phyloP scores from a whole-genome alignment of 495 filamentous ascomycete species.

The Trichoderma virens region DNA sequence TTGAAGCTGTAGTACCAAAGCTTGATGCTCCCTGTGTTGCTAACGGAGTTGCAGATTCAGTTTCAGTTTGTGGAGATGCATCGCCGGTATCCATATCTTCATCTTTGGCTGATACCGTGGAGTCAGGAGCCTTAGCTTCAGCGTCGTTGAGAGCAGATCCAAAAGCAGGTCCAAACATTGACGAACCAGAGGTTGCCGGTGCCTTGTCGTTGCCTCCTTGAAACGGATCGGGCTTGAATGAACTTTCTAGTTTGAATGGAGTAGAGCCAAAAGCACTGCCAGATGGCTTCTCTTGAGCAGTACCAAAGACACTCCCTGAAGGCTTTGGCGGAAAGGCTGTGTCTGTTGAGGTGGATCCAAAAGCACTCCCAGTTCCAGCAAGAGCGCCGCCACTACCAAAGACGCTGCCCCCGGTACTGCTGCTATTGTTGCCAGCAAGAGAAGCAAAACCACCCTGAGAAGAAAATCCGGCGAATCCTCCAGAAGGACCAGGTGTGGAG shows the following conservation, averaged over 20 bases:
- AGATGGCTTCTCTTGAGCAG: conserved; percentile 14
- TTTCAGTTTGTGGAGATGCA: conserved; percentile 17
- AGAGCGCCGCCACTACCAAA: conserved; percentile 1
- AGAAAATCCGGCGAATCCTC: conserved; percentile 55
- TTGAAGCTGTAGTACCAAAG: conserved; percentile 21
- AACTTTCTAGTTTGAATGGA: conserved; percentile 67
- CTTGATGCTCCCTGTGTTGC: conserved; percentile 44
- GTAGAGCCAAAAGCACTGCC: conserved; percentile 45
- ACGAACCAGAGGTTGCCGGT: conserved; percentile 27
- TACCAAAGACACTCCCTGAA: conserved; percentile 18
- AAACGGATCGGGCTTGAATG: conserved; percentile 69
- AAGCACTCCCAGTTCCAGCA: not conserved
- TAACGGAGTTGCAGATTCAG: conserved; percentile 51
- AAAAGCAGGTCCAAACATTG: conserved; percentile 53
- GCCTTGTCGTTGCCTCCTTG: conserved; percentile 53
- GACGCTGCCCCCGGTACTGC: conserved; percentile 19
- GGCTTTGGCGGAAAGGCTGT: conserved; percentile 38
- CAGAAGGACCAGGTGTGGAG: conserved; percentile 18
- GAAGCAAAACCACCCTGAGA: conserved; percentile 50
- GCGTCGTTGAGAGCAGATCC: conserved; percentile 40
- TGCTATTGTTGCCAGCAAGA: conserved; percentile 17
- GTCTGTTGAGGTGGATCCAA: conserved; percentile 15
- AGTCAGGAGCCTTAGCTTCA: conserved; percentile 28
- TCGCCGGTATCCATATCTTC: conserved; percentile 48
- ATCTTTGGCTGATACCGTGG: conserved; percentile 46